phyloP scores from a whole-genome alignment of 2,329 filamentous ascomycete species.

The Penicillium sp. region DNA sequence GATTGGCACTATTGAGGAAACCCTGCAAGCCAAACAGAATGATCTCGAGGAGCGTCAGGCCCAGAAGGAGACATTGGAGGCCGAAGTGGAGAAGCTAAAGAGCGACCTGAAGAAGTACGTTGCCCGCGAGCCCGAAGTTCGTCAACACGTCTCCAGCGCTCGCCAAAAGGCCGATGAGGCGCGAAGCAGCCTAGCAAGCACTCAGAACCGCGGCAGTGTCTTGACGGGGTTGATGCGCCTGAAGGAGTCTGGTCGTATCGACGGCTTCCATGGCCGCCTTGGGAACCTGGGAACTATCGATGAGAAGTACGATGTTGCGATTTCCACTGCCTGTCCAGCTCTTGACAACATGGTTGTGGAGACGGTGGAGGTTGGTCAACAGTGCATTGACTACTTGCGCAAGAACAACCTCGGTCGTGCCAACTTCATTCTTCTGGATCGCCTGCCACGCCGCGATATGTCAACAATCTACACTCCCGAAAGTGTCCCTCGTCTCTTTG shows the following conservation, averaged over 20 bases:
- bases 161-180: constrained; percentile 96
- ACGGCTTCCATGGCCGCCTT: constrained; percentile 92
- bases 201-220: constrained; percentile 90
- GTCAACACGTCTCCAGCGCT: constrained; percentile 80
- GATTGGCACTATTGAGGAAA: constrained; percentile 68
- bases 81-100: constrained; percentile 70
- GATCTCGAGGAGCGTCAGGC: constrained; percentile 75
- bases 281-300: constrained; percentile 95
- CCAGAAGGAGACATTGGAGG: constrained; percentile 69
- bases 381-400: constrained; percentile 94
- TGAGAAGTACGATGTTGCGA: constrained; percentile 91
- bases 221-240: constrained; percentile 88
- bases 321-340: constrained; percentile 88
- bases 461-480: constrained; percentile 83
- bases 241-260: constrained; percentile 92
- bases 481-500: constrained; percentile 86
- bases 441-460: constrained; percentile 74
- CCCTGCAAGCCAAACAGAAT: constrained; percentile 65
- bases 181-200: constrained; percentile 81
- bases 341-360: constrained; percentile 97
- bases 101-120: constrained; percentile 70
- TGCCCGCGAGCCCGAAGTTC: constrained; percentile 76
- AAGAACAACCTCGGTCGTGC: constrained; percentile 97
- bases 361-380: constrained; percentile 90
- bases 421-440: constrained; percentile 95